Evolutionary conservation across 257 asterid species (phyloP).

Genomic region (Hygrophila difformis): DNA sequence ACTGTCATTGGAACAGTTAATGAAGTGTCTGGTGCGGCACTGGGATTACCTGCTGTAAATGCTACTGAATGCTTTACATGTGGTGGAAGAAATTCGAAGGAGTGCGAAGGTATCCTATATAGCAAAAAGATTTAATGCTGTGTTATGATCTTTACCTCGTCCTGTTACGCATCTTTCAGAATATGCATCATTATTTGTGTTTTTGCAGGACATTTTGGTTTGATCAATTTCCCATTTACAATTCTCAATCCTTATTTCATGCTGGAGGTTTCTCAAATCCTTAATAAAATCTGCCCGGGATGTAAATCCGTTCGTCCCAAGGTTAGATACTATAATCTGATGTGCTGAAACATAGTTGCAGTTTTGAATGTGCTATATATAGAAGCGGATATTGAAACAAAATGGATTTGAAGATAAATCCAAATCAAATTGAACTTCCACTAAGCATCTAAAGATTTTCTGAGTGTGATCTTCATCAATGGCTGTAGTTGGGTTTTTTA

Average conservation of each 20-base stretch:
- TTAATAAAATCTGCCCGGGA: constrained; percentile 81
- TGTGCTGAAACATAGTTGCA: constrained; percentile 17
- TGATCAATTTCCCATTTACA: constrained; percentile 61
- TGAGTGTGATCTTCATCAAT: too few species aligned
- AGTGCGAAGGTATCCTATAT: constrained; percentile 69
- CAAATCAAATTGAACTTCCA: constrained; percentile 6
- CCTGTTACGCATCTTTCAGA: too few species aligned
- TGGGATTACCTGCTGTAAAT: constrained; percentile 59
- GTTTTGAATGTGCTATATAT: too few species aligned
- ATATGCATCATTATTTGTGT: background rate
- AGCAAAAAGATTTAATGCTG: constrained; percentile 9
- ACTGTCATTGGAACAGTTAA: constrained; percentile 35
- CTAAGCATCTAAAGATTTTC: too few species aligned
- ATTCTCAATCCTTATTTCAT: constrained; percentile 70
- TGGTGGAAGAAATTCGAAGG: constrained; percentile 52
- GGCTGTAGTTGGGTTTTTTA: too few species aligned
- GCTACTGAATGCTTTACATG: constrained; percentile 63
- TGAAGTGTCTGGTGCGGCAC: constrained; percentile 83
- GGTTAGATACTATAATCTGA: constrained; percentile 52
- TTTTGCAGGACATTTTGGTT: constrained; percentile 91
- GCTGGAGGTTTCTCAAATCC: constrained; percentile 63
- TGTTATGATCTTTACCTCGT: constrained; percentile 12
- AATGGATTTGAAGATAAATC: constrained; percentile 7
- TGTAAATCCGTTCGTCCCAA: constrained; percentile 60
- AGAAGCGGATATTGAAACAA: constrained; percentile 10